Evolutionary conservation across 164 flowering plant species (phyloP), one percentile per base, ranked within the genome.

Genomic region (Aristolochia californica): DNA sequence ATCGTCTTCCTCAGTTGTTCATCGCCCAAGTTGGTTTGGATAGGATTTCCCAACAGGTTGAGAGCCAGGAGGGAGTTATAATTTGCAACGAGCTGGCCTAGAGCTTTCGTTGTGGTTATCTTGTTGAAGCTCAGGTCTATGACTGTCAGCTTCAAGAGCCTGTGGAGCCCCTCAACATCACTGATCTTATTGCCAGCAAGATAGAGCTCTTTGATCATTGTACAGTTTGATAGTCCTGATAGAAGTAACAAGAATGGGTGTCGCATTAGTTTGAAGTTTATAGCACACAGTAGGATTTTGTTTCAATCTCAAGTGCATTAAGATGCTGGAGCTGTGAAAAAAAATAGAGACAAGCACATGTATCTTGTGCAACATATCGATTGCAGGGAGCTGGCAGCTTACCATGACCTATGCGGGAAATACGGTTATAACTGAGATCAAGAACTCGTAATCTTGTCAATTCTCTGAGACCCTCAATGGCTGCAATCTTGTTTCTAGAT

Each of bases 121-220:
- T 85, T 93, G 83, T 93, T 93, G 82, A 93, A 93, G 75, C 96
- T 83, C 57, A 87, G 69, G 74, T 93, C 99, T 45, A 93, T 55
- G 17, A 89, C 87, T 28, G 80, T 77, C 26, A 93, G 74, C 77
- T 89, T 93, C 74, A 83, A 59, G 15, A 93, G 85, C 66, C 99
- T 76, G 57, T 93, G 97, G 14, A 93, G 76, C 16, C 97, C 97
- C 56, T 93, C 99, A 4, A 88, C 79, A 25, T 81, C 81, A 55
- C 99, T 85, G 13, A 89, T 89, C 83, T 87, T 93, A 82, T 93
- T 93, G 26, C 97, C 97, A 17, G 96, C 80, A 2, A 93, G 80
- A 56, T 85, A 89, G 24, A 93, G 84, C 72, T 89, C 99, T 69
- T 87, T 93, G 62, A 93, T 79, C 38, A 81, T 64, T 17, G 78